Base-by-base conservation (phyloP, 225 moss, liverwort and hornwort species). In the Ulota crispa region DNA sequence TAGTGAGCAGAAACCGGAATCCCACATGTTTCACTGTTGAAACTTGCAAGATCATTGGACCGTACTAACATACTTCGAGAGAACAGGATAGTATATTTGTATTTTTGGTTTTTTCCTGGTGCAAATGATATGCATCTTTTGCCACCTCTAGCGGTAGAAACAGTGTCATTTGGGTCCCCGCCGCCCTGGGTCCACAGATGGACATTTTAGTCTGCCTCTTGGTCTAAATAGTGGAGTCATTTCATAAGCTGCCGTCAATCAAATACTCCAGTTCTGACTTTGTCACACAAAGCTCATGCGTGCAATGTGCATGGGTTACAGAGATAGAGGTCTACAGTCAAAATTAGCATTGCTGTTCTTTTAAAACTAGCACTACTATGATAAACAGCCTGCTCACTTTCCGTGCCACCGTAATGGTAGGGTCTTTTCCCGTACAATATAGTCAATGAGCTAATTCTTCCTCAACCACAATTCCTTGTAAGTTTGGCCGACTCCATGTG, bases 211-310 rank as follows among this genome's bases (percentile, higher is more conserved):
- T 31, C 72, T 63, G 64, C 76, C 62, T 21, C 54, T 70, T 31
- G 34, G 64, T 26, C 34, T 64, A 64, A 80, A 62, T 10, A 2
- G 31, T 59, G 85, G 81, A 70, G 76, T 32, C 60, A n/a, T 19
- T 18, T 9, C n/a, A 14, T 14, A 5, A 7, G 54, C 0, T 70
- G 34, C 57, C 28, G 56, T 72, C 85, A 67, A 71, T 57, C 43
- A 64, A 3, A 43, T 27, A 67, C 57, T 57, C 34, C 55, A 8
- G 57, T 27, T 18, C 9, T 85, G 82, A 82, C 85, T 82, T 61
- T 23, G 61, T 60, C 85, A 68, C 73, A 53, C 68, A 53, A 82
- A 39, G 60, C 14, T 45, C 45, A 14, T 45, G 45, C 45, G 2
- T 41, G 53, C 68, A 82, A 14, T 14, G 2, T 41, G 53, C 68